Evolutionary conservation across 306 rosid species (phyloP).

Genomic region (Prunus armeniaca): DNA sequence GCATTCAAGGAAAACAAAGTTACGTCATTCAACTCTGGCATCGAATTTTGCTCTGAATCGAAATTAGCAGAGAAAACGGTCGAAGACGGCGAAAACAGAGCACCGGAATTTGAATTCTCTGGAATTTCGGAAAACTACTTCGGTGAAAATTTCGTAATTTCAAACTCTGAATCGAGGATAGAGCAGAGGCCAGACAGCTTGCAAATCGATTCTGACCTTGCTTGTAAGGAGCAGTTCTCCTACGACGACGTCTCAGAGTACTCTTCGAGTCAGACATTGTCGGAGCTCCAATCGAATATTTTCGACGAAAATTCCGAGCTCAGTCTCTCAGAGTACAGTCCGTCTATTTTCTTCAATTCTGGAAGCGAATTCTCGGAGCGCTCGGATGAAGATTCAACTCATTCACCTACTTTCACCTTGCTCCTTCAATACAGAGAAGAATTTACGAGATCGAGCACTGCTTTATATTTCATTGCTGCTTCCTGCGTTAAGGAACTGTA

Average conservation of each 20-base stretch:
- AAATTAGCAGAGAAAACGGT: constrained; percentile 26
- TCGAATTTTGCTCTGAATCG: constrained; percentile 30
- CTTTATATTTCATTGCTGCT: constrained; percentile 11
- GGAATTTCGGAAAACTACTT: constrained; percentile 26
- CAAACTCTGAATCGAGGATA: constrained; percentile 48
- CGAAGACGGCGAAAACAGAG: constrained; percentile 36
- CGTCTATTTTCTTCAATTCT: constrained; percentile 61
- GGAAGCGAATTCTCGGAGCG: constrained; percentile 82
- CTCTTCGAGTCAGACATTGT: constrained; percentile 49
- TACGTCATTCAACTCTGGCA: constrained; percentile 38
- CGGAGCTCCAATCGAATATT: constrained; percentile 54
- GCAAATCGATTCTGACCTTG: constrained; percentile 50
- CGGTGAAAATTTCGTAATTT: constrained; percentile 25
- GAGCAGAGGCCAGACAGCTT: constrained; percentile 41
- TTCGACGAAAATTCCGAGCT: constrained; percentile 49
- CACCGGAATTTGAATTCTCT: constrained; percentile 45
- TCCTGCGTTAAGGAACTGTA: constrained; percentile 30
- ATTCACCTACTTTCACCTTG: constrained; percentile 57
- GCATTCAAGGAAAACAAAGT: constrained; percentile 33
- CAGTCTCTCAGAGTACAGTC: constrained; percentile 55
- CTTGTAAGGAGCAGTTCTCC: constrained; percentile 64
- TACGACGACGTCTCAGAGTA: constrained; percentile 46
- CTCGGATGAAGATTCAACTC: constrained; percentile 54
- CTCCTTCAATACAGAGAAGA: constrained; percentile 58
- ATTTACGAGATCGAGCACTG: constrained; percentile 36